These are phyloP conservation scores for Pythium rhizo-oryzae DNA, from an alignment of 352 stramenopile species.

Conservation along the genomic window DNA sequence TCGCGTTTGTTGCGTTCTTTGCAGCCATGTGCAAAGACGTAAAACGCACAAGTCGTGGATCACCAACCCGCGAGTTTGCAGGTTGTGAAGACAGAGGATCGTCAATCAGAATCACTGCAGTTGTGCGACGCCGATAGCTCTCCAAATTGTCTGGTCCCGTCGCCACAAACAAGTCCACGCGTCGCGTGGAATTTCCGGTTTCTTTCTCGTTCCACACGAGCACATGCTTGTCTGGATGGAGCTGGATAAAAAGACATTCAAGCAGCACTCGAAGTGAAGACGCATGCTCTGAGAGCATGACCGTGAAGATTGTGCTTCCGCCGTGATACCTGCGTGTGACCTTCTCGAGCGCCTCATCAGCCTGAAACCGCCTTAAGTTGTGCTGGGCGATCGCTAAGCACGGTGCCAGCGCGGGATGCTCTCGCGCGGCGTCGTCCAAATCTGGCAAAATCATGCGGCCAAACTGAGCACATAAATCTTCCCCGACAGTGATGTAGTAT, in stretches of 20 bases:
- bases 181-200: too few species aligned
- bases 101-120: not conserved
- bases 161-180: not conserved
- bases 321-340: too few species aligned
- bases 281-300: not conserved
- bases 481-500: not conserved
- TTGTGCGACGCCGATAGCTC: not conserved
- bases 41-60: not conserved
- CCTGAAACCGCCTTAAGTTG: not conserved
- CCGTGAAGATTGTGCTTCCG: not conserved
- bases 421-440: not conserved
- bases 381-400: not conserved
- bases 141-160: not conserved
- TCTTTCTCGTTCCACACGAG: slow-evolving; percentile 26
- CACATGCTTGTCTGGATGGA: slow-evolving; percentile 27
- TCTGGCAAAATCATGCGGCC: not conserved
- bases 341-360: not conserved
- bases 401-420: not conserved
- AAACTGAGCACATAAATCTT: not conserved
- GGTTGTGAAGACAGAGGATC: not conserved
- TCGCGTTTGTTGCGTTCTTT: not conserved
- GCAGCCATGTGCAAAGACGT: not conserved
- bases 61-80: not conserved
- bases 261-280: not conserved
- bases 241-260: slow-evolving; percentile 34